phyloP scores from a whole-genome alignment of 2,329 filamentous ascomycete species.

The Teratosphaeria pseudoeucalypti region DNA sequence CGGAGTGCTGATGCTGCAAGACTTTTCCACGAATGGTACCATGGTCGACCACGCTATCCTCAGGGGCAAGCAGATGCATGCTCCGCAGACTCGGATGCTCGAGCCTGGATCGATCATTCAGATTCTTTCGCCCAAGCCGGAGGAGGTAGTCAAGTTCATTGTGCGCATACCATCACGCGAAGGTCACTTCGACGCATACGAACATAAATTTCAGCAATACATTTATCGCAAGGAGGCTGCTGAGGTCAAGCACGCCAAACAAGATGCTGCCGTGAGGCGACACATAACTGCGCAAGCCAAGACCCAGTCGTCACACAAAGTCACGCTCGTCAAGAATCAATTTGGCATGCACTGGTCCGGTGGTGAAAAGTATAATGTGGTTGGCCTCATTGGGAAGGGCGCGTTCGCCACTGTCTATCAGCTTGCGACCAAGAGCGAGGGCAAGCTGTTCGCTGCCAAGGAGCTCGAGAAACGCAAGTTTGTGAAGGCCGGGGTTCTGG shows the following conservation, averaged over 20 bases:
- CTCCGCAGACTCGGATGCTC: constrained; percentile 51
- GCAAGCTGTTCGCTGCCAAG: constrained; percentile 78
- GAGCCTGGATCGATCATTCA: constrained; percentile 63
- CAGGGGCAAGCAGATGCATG: constrained; percentile 36
- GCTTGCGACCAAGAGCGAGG: constrained; percentile 75
- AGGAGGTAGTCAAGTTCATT: constrained; percentile 65
- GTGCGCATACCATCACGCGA: constrained; percentile 70
- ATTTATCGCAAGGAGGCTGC: constrained; percentile 34
- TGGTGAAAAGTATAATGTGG: constrained; percentile 72
- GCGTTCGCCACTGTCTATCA: constrained; percentile 93
- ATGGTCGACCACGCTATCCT: constrained; percentile 67
- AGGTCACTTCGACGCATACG: constrained; percentile 57
- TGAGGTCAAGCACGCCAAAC: neutral
- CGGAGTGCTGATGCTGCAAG: constrained; percentile 81
- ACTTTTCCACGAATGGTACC: constrained; percentile 93
- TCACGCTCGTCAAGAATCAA: constrained; percentile 25
- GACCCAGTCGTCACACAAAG: constrained; percentile 10
- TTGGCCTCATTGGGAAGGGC: constrained; percentile 75
- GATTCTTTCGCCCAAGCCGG: constrained; percentile 45
- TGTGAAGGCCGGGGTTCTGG: constrained; percentile 81
- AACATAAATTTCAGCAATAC: constrained; percentile 59
- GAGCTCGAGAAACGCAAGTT: constrained; percentile 89
- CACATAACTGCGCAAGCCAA: neutral
- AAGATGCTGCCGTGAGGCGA: neutral
- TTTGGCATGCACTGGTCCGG: constrained; percentile 71